Base-by-base conservation (phyloP, 441 rosid species). In the Lepidium campestre region DNA sequence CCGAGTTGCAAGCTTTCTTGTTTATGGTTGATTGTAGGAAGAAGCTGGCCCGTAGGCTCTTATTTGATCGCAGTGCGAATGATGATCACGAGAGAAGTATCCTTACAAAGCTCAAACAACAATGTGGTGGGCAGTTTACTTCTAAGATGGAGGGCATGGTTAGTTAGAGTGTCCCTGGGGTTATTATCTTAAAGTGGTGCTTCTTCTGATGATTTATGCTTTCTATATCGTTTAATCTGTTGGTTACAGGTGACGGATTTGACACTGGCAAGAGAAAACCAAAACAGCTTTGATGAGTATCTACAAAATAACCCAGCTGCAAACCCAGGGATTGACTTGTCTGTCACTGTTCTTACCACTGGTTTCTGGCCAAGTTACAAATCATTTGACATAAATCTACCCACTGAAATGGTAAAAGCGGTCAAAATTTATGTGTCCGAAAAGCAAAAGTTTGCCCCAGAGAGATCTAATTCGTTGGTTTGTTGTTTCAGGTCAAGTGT, bases 91-190 rank as follows among this genome's bases (percentile, higher is more conserved):
- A 92, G 77, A 87, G 93, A 75, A 95, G 91, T 75, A 86, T 95
- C 54, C 81, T 95, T 48, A 87, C 97, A 12, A 95, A 95, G 79
- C 78, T 95, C 67, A 95, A 92, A 77, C 97, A 88, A 79, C 99
- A 88, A 64, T 92, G 96, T 55, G 99, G 99, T 73, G 97, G 86
- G 19, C 97, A 88, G 76, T 88, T 88, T 78, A 95, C 99, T 41
- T 95, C 98, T 37, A 90, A 95, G 85, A 95, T 95, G 99, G 99
- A 95, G 80, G 98, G 97, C 62, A 95, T 95, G 99, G 97, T 92
- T 50, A 81, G 87, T 75, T 58, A 39, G 65, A 37, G 29, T 19
- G 40, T 41, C 14, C 35, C 48, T 35, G 12, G 62, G 39, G 39
- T 22, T 25, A 49, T 41, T 14, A n/a, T 27, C 52, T 59, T 31